Evolutionary conservation across 805 yeast genomes (phyloP).

Genomic region (Monosporozyma aerobia): DNA sequence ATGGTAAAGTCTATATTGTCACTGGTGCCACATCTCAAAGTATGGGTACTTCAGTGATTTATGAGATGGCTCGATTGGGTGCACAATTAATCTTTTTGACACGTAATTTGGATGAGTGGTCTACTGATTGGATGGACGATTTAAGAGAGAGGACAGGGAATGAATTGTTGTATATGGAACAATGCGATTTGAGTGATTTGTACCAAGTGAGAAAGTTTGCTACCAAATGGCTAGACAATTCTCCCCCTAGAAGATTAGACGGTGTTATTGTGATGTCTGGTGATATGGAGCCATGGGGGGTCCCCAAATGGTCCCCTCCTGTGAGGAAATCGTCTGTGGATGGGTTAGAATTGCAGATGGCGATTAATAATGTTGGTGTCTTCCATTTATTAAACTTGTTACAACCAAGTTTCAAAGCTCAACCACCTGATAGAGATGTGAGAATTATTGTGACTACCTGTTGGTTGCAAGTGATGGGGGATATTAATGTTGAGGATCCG

Average conservation of each 20-base stretch:
- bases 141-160: constrained; percentile 62
- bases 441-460: constrained; percentile 75
- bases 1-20: constrained; percentile 74
- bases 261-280: constrained; percentile 86
- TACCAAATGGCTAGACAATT: constrained; percentile 85
- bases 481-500: constrained; percentile 51
- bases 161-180: constrained; percentile 78
- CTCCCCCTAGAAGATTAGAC: constrained; percentile 85
- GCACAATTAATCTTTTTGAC: constrained; percentile 78
- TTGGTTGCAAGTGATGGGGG: constrained; percentile 65
- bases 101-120: constrained; percentile 63
- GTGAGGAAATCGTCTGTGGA: constrained; percentile 62
- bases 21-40: constrained; percentile 93
- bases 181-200: constrained; percentile 69
- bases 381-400: constrained; percentile 71
- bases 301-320: constrained; percentile 18
- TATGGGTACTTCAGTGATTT: constrained; percentile 66
- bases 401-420: constrained; percentile 76
- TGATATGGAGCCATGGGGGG: constrained; percentile 62
- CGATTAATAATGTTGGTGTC: constrained; percentile 72
- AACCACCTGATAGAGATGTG: constrained; percentile 93
- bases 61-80: constrained; percentile 68
- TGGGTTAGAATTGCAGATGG: constrained; percentile 82
- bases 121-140: constrained; percentile 70
- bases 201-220: constrained; percentile 81